A percentile compares a stretch with the other conserved stretches of the same genome.
Conservation (phyloP, 306 rosid genomes). For the Biancaea sappan region DNA sequence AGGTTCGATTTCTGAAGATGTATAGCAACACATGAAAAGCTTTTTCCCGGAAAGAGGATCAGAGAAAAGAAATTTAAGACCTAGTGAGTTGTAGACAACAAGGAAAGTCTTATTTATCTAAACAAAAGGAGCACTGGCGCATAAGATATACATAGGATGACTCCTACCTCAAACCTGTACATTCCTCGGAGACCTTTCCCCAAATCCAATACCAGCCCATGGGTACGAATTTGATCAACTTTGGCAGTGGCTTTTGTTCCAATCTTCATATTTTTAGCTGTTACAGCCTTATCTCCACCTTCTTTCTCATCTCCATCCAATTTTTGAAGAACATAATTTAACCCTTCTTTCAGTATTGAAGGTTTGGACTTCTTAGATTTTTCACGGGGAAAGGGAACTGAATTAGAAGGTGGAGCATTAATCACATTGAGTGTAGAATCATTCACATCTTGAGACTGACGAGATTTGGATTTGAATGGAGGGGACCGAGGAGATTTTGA, state of each 20-base stretch:
- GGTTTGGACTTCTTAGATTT: slow-evolving; percentile 45
- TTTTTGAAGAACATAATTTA: slow-evolving; percentile 30
- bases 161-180: slow-evolving; percentile 80
- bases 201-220: slow-evolving; percentile 88
- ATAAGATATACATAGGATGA: not conserved
- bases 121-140: not conserved
- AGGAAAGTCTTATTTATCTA: not conserved
- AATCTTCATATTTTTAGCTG: slow-evolving; percentile 54
- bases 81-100: not conserved
- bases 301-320: slow-evolving; percentile 31
- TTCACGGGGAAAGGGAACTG: slow-evolving; percentile 36
- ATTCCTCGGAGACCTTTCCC: slow-evolving; percentile 85
- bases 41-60: not conserved
- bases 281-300: slow-evolving; percentile 38
- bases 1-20: not conserved
- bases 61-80: slow-evolving; percentile 13
- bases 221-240: slow-evolving; percentile 77
- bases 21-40: not conserved
- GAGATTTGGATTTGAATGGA: slow-evolving; percentile 1
- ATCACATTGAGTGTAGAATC: slow-evolving; percentile 20
- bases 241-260: slow-evolving; percentile 72
- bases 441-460: slow-evolving; percentile 12
- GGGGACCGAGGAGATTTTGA: not conserved
- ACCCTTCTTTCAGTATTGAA: slow-evolving; percentile 34
- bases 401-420: slow-evolving; percentile 40